A percentile compares a stretch with the other conserved stretches of the same genome.
Conservation (phyloP, 2,329 filamentous ascomycete genomes). For the Zasmidium angulare region DNA sequence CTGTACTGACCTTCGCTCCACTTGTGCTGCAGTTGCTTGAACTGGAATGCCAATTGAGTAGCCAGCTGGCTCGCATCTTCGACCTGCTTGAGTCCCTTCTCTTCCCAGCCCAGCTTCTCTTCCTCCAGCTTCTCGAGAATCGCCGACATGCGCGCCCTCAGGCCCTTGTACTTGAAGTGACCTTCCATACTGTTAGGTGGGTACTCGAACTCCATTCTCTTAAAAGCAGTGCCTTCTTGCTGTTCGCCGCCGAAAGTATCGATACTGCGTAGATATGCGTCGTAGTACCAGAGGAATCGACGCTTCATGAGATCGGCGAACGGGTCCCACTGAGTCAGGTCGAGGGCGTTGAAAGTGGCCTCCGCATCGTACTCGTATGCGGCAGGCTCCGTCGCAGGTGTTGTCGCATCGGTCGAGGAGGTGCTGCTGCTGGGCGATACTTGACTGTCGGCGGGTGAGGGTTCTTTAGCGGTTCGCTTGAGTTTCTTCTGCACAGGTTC, state of each 20-base stretch:
- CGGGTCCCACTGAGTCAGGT: slow-evolving; percentile 66
- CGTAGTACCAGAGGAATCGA: slow-evolving; percentile 93
- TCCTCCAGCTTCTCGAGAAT: slow-evolving; percentile 70
- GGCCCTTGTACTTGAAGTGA: slow-evolving; percentile 73
- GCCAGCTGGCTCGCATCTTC: slow-evolving; percentile 71
- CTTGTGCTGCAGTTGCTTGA: slow-evolving; percentile 73
- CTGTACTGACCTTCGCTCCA: slow-evolving; percentile 64
- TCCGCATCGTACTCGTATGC: slow-evolving; percentile 43
- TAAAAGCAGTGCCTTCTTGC: slow-evolving; percentile 61
- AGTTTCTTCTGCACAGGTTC: slow-evolving; percentile 20
- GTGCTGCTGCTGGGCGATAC: slow-evolving; percentile 10
- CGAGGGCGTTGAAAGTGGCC: slow-evolving; percentile 29
- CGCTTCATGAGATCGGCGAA: slow-evolving; percentile 90
- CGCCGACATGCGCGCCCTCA: slow-evolving; percentile 66
- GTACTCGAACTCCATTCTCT: slow-evolving; percentile 85
- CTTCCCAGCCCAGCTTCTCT: slow-evolving; percentile 71
- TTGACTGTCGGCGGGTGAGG: slow-evolving; percentile 10
- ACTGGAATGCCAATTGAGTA: slow-evolving; percentile 79
- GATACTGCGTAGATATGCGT: slow-evolving; percentile 75
- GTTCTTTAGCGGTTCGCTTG: slow-evolving; percentile 12
- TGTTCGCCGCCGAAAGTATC: slow-evolving; percentile 63
- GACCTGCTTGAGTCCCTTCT: slow-evolving; percentile 63
- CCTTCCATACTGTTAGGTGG: slow-evolving; percentile 79
- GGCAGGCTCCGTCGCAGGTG: slow-evolving; percentile 22
- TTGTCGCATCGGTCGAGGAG: slow-evolving; percentile 12